Conservation (phyloP, 2,329 filamentous ascomycete species). For the Paecilomyces dactylethromorphus region DNA sequence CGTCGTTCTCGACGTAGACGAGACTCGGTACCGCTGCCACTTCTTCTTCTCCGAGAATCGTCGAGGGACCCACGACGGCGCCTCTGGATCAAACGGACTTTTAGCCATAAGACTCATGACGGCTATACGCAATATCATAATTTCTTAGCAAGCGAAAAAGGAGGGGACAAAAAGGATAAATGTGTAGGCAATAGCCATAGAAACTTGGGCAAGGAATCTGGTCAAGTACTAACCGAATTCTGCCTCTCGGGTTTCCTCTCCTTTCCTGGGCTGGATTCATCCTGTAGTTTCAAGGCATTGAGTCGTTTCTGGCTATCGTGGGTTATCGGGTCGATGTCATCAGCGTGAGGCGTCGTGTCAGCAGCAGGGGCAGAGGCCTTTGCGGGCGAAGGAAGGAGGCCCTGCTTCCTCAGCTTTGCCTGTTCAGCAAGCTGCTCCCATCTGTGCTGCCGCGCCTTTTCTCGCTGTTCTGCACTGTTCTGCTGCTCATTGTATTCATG, state of each 20-base stretch:
- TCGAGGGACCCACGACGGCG: constrained; percentile 37
- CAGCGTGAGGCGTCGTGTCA: constrained; percentile 43
- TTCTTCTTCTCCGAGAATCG: constrained; percentile 33
- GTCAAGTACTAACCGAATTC: constrained; percentile 39
- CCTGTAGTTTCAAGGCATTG: constrained; percentile 84
- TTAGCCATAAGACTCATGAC: constrained; percentile 42
- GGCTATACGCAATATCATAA: constrained; percentile 30
- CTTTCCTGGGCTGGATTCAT: constrained; percentile 49
- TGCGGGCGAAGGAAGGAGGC: constrained; percentile 29
- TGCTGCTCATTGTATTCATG: constrained; percentile 97
- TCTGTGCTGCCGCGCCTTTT: constrained; percentile 73
- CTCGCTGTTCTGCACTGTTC: constrained; percentile 79
- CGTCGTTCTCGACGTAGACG: constrained; percentile 33
- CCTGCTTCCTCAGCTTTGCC: constrained; percentile 62
- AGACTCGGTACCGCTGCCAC: constrained; percentile 35
- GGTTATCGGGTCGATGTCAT: constrained; percentile 72
- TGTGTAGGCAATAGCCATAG: constrained; percentile 13
- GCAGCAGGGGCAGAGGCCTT: constrained; percentile 28
- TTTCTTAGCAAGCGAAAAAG: constrained; percentile 36
- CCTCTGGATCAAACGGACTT: constrained; percentile 41
- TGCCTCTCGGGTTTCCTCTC: constrained; percentile 45
- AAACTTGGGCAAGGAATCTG: constrained; percentile 16
- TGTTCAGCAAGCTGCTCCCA: constrained; percentile 83
- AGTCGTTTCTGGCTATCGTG: constrained; percentile 82
- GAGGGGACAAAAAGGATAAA: constrained; percentile 13